Evolutionary conservation across 1,284 basidiomycete species (phyloP), one percentile per base, ranked within the genome.

Genomic region (Salmacisia buchloeana): DNA sequence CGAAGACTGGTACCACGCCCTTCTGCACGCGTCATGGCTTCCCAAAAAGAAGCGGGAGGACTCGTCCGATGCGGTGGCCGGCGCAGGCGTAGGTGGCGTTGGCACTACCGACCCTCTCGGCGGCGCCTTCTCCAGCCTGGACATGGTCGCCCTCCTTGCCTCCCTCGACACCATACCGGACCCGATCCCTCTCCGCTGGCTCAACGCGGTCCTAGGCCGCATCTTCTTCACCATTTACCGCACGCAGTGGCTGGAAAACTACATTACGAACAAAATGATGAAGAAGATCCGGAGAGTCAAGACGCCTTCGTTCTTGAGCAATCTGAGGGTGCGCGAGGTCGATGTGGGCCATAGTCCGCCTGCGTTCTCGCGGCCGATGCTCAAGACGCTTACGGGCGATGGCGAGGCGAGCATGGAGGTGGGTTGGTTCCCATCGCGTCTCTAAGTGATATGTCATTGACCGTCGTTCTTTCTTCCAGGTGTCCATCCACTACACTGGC

Each of bases 141-240:
- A 96, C 80, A 96, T 97, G 92, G 84, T 86, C 56, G 83, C 85
- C 68, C 85, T 98, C 36, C 88, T 97, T 58, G 82, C 87, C 13
- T 90, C 88, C 1, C 85, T 98, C 65, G 94, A 97, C 82, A 88
- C 88, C 68, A 88, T 92, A 74, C 90, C 93, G 2, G 94, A 97
- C 78, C 89, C 93, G 57, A 93, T 97, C 63, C 92, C 92, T 1
- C 90, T 94, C 85, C 88, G 94, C 18, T 98, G 96, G 94, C 84
- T 97, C 60, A 98, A 98, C 75, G 94, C 92, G 0, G 82, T 97
- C 60, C 80, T 97, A 59, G 94, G 94, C 1, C 88, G 94, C 23
- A 80, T 97, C 45, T 97, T 97, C 83, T 90, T 94, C 82, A 90
- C 89, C 69, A 87, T 91, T 75, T 94, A 96, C 80, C 87, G 87